Conservation (phyloP, 441 rosid species). For the Gossypium schwendimanii region DNA sequence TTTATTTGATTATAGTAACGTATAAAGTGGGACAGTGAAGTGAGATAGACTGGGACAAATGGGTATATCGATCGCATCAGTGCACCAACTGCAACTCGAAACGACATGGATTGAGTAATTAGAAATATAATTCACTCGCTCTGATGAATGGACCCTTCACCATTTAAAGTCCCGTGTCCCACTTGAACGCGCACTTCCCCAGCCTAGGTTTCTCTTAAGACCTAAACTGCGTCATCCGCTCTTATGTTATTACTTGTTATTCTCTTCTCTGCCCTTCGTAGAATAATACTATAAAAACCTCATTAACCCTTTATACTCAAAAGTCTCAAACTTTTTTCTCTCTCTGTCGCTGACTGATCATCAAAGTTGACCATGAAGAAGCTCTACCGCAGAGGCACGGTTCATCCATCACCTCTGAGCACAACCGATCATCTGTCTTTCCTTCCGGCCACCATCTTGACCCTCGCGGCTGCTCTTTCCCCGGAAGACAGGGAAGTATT, state of each 20-base stretch:
- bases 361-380: slow-evolving; percentile 48
- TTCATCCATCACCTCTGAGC: slow-evolving; percentile 52
- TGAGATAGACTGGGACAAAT: slow-evolving; percentile 3
- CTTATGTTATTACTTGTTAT: background rate
- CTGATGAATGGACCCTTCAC: background rate
- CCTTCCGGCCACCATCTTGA: slow-evolving; percentile 58
- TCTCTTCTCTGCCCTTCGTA: background rate
- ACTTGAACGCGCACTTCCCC: background rate
- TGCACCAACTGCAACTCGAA: slow-evolving; percentile 4
- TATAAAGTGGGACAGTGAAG: background rate
- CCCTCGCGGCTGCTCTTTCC: slow-evolving; percentile 52
- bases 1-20: slow-evolving; percentile 9
- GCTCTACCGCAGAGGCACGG: slow-evolving; percentile 51
- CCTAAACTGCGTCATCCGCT: slow-evolving; percentile 10
- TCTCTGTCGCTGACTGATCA: background rate
- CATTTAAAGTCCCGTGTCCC: background rate
- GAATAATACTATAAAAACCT: slow-evolving; percentile 11
- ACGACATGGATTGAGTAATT: background rate
- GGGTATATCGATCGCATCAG: slow-evolving; percentile 4
- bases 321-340: background rate
- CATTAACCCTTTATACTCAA: background rate
- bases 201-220: background rate
- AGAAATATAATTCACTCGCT: background rate
- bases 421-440: slow-evolving; percentile 38
- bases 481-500: slow-evolving; percentile 53